Base-by-base conservation (phyloP, 148 eudicot genomes). In the Rheum nobile region DNA sequence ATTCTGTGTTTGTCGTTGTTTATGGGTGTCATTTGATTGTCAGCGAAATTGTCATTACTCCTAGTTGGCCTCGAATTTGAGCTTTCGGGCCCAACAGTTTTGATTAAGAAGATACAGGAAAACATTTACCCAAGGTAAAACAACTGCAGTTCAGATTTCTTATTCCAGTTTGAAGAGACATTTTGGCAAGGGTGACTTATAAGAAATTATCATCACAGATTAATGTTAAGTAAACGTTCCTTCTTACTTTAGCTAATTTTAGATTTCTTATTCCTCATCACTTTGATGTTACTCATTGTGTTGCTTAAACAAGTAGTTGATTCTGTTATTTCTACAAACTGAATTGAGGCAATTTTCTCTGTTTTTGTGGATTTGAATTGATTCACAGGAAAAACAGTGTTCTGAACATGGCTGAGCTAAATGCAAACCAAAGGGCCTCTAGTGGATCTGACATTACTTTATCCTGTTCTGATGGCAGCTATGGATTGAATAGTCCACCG, bases 371-470 rank as follows among this genome's bases (percentile, higher is more conserved):
- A 59, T 77, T 77, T 71, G 69, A 43, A 47, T 78, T 16, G 68
- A 79, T 80, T 47, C 42, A 68, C 83, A 91, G 98, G 87, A 80
- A 59, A 83, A 75, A 67, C 84, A 81, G 42, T 77, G 55, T 80
- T 37, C 77, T 85, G 22, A 81, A 80, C 21, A 75, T 79, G 73
- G 75, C 81, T 71, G 88, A 77, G 67, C 63, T 83, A 32, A 86
- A 83, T 61, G 83, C 80, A 28, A 82, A 75, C 38, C 81, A 73
- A 35, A 79, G 85, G 82, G 79, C 83, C 82, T 84, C 96, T 11
- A 88, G 87, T 76, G 97, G 86, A 76, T 91, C 98, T 5, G 98
- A 95, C 72, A 76, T 90, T 67, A 95, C 98, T 26, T 75, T 90
- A 70, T 90, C 96, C 67, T 86, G 93, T 76, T 84, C 93, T 1